Percentiles rank a stretch among this genome's conserved stretches.
phyloP scores from a whole-genome alignment of 257 asterid genomes.

The Misopates orontium region DNA sequence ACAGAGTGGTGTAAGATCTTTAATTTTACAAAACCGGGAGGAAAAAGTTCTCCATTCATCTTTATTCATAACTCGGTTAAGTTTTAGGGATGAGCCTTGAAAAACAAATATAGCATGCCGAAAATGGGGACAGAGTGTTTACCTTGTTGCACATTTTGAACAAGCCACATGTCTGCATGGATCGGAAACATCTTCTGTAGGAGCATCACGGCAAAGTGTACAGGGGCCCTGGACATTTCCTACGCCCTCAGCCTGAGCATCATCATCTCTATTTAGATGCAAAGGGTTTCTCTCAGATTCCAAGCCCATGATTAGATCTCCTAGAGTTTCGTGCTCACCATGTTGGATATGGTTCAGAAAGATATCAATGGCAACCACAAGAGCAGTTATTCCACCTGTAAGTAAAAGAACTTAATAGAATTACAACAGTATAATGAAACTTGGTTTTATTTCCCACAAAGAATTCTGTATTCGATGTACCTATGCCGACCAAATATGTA shows the following conservation, averaged over 20 bases:
- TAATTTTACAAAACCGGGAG: background rate
- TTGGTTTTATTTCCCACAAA: background rate
- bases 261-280: conserved; percentile 32
- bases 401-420: conserved; percentile 12
- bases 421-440: conserved; percentile 3
- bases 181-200: conserved; percentile 69
- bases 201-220: conserved; percentile 86
- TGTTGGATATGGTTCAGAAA: conserved; percentile 24
- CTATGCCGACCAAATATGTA: conserved; percentile 57
- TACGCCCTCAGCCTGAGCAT: conserved; percentile 28
- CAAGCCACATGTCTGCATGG: conserved; percentile 94
- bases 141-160: conserved; percentile 79
- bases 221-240: conserved; percentile 45
- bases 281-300: conserved; percentile 56
- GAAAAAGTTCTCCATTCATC: background rate
- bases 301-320: background rate
- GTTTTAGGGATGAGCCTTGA: background rate
- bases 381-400: conserved; percentile 57
- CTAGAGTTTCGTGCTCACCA: too few relatives aligned
- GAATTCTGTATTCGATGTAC: conserved; percentile 37
- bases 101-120: conserved; percentile 8
- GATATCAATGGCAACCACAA: conserved; percentile 41
- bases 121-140: conserved; percentile 14
- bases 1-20: background rate
- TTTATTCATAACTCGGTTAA: background rate